phyloP scores from a whole-genome alignment of 768 basidiomycete species.

The Pleurotus platypus region DNA sequence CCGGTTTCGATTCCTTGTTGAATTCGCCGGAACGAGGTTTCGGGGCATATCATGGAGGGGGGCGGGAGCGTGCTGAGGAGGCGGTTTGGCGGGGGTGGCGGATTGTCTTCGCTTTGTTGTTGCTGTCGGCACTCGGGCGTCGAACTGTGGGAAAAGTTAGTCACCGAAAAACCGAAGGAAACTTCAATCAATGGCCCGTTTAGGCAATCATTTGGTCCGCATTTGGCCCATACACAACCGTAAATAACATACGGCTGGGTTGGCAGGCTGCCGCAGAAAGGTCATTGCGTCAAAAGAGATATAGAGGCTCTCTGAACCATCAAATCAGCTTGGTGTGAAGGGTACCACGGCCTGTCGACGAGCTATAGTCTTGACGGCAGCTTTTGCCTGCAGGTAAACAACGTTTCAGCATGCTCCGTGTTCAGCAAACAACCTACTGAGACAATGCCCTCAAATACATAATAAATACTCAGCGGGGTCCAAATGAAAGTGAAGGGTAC shows the following conservation, averaged over 20 bases:
- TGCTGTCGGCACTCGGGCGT: constrained; percentile 41
- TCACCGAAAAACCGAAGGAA: constrained; percentile 9
- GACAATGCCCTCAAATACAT: not conserved
- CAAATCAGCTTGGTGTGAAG: too few species aligned
- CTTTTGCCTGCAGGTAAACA: too few species aligned
- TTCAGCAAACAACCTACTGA: too few species aligned
- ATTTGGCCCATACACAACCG: not conserved
- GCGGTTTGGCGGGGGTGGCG: constrained; percentile 32
- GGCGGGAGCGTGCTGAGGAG: constrained; percentile 26
- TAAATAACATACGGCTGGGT: not conserved
- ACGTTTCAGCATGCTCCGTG: too few species aligned
- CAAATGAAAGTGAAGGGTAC: not conserved
- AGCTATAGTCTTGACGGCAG: too few species aligned
- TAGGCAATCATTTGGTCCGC: constrained; percentile 2
- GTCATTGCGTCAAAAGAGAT: too few species aligned
- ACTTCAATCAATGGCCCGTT: constrained; percentile 1
- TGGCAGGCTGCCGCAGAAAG: too few species aligned
- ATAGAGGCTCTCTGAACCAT: too few species aligned
- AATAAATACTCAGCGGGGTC: not conserved
- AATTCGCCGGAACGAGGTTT: constrained; percentile 70
- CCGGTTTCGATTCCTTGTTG: constrained; percentile 81
- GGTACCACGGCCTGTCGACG: too few species aligned
- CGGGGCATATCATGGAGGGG: constrained; percentile 86
- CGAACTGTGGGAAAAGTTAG: constrained; percentile 7
- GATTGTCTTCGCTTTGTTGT: constrained; percentile 41